A percentile compares a stretch with the other conserved stretches of the same genome.
Conservation (phyloP, 768 basidiomycete species). For the Podaxis sp. region DNA sequence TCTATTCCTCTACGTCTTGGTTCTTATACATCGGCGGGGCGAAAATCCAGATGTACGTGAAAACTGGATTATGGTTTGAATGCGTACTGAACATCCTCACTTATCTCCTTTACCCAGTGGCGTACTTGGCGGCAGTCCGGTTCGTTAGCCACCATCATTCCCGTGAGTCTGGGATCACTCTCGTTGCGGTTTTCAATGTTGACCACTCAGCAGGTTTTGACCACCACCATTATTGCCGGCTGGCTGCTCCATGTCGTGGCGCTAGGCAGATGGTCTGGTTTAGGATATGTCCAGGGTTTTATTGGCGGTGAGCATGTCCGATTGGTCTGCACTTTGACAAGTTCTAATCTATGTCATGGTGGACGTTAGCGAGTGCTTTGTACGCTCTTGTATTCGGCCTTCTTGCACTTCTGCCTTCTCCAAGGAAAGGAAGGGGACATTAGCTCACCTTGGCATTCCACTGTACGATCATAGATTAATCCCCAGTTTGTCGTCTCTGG, state of each 20-base stretch:
- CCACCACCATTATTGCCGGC: conserved; percentile 65
- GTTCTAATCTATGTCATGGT: neutral
- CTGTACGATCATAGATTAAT: neutral
- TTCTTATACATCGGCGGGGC: conserved; percentile 65
- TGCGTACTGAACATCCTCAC: neutral
- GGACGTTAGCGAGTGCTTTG: conserved; percentile 55
- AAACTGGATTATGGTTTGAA: neutral
- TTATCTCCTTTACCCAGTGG: conserved; percentile 44
- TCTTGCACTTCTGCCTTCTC: conserved; percentile 69
- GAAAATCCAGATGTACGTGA: conserved; percentile 60
- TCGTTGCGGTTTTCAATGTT: neutral
- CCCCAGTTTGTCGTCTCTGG: neutral
- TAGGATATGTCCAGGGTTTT: conserved; percentile 63
- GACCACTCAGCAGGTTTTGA: conserved; percentile 42
- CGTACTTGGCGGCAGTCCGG: conserved; percentile 73
- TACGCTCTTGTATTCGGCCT: conserved; percentile 74
- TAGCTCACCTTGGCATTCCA: neutral
- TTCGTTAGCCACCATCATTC: conserved; percentile 65
- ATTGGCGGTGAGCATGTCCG: conserved; percentile 50
- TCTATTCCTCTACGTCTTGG: conserved; percentile 71
- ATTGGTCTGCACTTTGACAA: neutral
- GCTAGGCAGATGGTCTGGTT: conserved; percentile 61
- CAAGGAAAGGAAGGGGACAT: conserved; percentile 33
- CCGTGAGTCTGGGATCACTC: conserved; percentile 32
- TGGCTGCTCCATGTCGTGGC: conserved; percentile 63